Base-by-base conservation (phyloP, 1,139 yeast genomes). In the Suhomyces maxii region DNA sequence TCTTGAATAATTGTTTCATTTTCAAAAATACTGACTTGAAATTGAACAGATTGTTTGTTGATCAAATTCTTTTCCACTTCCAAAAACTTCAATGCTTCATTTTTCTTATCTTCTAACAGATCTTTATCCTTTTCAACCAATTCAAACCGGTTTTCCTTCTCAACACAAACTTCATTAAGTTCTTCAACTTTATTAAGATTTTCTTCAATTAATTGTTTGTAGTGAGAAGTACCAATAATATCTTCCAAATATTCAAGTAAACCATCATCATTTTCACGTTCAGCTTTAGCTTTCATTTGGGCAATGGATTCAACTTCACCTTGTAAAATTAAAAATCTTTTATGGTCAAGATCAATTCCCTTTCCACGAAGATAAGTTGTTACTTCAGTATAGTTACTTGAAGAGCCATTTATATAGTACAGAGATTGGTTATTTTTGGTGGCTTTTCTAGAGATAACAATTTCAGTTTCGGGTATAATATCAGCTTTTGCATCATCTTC, bases 281-380 rank as follows among this genome's bases (percentile, higher is more conserved):
- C 98, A 0, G 97, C 98, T 61, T 93, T 93, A 8, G 99, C 88
- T 61, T 91, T 91, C 99, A 95, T 95, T 64, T 93, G 98, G 0
- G 99, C 97, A 61, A 95, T 95, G 48, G 93, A 86, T 67, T 95
- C 99, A 35, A 95, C 99, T 64, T 95, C 99, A 59, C 99, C 99
- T 68, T 95, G 99, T 39, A 95, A 73, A 60, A 95, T 95, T 55
- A 95, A 76, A 59, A 95, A 95, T 55, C 99, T 76, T 61, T 95
- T 93, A 64, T 95, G 99, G 58, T 91, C 96, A 53, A 95, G 74
- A 67, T 95, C 99, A 48, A 95, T 87, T 1, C 99, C 99, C 58
- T 89, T 83, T n/a, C 79, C 83, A 51, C 83, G 82, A 46, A 95
- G 73, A 36, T 88, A 69, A 1, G 71, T 71, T 0, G 97, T 89